Conservation (phyloP, 495 filamentous ascomycete species). For the Podospora comata region DNA sequence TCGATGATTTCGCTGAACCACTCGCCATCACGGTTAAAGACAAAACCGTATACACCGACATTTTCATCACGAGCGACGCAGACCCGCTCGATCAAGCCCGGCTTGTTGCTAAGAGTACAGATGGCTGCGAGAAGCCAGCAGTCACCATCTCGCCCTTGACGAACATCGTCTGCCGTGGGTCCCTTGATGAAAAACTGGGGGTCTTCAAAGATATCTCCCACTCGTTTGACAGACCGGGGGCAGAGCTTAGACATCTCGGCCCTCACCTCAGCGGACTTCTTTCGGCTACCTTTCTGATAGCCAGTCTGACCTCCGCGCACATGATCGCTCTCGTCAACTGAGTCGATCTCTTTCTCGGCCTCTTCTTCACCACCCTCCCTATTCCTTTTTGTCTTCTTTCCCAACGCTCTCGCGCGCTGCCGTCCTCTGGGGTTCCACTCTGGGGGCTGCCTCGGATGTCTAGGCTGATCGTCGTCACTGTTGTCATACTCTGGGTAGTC, state of each 20-base stretch:
- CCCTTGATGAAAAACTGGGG: constrained; percentile 85
- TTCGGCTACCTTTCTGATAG: not conserved
- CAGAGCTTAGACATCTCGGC: constrained; percentile 30
- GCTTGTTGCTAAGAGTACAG: constrained; percentile 77
- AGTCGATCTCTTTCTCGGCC: not conserved
- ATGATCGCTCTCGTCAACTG: not conserved
- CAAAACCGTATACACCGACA: constrained; percentile 91
- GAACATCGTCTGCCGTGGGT: constrained; percentile 76
- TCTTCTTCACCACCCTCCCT: not conserved
- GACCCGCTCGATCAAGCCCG: constrained; percentile 70
- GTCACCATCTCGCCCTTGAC: constrained; percentile 76
- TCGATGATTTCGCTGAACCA: constrained; percentile 92
- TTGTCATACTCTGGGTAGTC: constrained; percentile 50
- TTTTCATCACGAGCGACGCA: constrained; percentile 79
- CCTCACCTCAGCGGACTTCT: constrained; percentile 14
- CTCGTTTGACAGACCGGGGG: constrained; percentile 63
- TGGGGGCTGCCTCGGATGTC: constrained; percentile 7
- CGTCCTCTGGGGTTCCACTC: not conserved
- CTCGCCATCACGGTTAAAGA: constrained; percentile 89
- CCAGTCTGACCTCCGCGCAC: not conserved
- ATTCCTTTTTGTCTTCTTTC: not conserved
- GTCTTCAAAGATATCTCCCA: constrained; percentile 80
- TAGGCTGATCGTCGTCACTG: constrained; percentile 26
- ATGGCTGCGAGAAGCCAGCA: constrained; percentile 92
- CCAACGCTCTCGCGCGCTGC: not conserved